Evolutionary conservation across 2,329 filamentous ascomycete species (phyloP).

Genomic region (Byssochlamys sp.): DNA sequence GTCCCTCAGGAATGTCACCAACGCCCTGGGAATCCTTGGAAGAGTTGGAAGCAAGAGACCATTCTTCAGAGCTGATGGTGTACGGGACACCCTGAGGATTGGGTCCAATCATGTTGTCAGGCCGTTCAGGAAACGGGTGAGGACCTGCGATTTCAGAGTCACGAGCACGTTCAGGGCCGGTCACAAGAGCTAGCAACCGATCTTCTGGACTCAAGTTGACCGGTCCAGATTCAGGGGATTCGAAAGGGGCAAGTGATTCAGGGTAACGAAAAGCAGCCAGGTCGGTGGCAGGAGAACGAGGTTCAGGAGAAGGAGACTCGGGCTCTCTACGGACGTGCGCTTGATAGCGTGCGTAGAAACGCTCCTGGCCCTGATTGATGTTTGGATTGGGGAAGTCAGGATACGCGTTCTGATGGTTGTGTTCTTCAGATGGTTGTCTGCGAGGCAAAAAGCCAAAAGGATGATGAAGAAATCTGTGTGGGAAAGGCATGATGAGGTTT

Average conservation of each 20-base stretch:
- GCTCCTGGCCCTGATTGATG: background rate
- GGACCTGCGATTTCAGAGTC: background rate
- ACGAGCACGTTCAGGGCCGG: background rate
- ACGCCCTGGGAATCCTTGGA: constrained; percentile 3
- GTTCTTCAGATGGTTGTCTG: background rate
- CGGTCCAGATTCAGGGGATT: background rate
- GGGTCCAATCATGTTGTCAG: constrained; percentile 10
- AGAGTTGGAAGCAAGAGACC: constrained; percentile 13
- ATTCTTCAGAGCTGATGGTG: constrained; percentile 21
- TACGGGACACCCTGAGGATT: constrained; percentile 18
- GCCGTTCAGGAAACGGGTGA: background rate
- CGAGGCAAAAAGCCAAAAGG: background rate
- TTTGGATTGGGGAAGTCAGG: background rate
- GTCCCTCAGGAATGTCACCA: constrained; percentile 11
- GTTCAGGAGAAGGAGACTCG: background rate
- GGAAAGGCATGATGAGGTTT: background rate
- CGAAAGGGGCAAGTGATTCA: background rate
- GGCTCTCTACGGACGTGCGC: background rate
- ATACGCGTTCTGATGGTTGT: background rate
- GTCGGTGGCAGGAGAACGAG: background rate
- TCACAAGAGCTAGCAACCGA: background rate
- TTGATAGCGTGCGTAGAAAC: background rate
- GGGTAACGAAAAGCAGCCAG: background rate
- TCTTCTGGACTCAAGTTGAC: background rate
- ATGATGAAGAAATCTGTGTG: background rate